A percentile compares a stretch with the other conserved stretches of the same genome.
These are phyloP conservation scores for Aspergillus sparsus DNA, from an alignment of 495 filamentous ascomycete genomes.

Conservation along the genomic window DNA sequence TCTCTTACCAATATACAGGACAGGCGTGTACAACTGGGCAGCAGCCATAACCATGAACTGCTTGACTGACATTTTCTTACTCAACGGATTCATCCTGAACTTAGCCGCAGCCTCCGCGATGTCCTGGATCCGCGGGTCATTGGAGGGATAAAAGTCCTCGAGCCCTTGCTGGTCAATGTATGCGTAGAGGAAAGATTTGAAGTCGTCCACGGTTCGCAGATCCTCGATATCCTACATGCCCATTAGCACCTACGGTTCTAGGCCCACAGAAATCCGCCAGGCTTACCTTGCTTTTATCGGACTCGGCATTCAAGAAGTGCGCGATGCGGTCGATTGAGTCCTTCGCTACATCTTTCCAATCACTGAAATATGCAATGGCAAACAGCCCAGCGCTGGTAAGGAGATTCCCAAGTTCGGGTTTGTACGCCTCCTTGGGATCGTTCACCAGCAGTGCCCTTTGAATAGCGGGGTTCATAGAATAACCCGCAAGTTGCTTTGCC, in stretches of 20 bases:
- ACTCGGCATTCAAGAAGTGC: neutral
- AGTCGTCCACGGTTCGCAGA: constrained; percentile 7
- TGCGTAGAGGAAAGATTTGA: constrained; percentile 4
- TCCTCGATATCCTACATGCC: neutral
- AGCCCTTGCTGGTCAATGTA: constrained; percentile 4
- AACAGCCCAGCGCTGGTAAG: constrained; percentile 11
- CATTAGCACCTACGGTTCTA: neutral
- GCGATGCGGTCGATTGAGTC: neutral
- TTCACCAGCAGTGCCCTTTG: neutral
- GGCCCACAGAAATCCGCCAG: neutral
- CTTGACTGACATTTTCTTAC: neutral
- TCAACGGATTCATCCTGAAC: neutral
- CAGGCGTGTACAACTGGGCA: neutral
- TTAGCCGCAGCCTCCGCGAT: neutral
- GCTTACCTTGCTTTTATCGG: neutral
- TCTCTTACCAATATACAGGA: constrained; percentile 8
- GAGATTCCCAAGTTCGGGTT: neutral
- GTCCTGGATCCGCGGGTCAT: constrained; percentile 1
- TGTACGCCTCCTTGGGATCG: neutral
- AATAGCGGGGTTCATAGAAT: neutral
- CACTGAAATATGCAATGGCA: neutral
- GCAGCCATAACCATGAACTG: neutral
- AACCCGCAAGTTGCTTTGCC: neutral
- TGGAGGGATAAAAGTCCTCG: constrained; percentile 11
- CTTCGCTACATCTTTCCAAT: neutral